Base-by-base conservation (phyloP, 257 asterid genomes). In the Cynanchum wilfordii region DNA sequence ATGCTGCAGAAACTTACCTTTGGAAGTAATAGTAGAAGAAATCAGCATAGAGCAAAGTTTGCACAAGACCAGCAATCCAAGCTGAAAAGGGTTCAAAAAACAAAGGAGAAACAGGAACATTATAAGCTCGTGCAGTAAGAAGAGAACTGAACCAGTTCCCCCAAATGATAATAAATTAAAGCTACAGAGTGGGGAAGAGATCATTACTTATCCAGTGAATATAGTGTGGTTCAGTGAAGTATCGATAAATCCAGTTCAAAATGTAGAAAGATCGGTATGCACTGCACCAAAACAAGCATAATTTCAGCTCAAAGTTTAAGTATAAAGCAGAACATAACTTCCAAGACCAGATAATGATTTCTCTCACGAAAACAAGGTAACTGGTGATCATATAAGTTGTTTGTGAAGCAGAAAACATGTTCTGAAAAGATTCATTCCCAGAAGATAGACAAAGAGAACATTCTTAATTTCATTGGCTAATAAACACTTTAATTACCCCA, bases 201-300 rank as follows among this genome's bases (percentile, higher is more conserved):
- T 51, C 60, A 51, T 36, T 86, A 89, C 97, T 88, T 86, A 91
- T 87, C 97, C 96, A 91, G 79, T 91, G 97, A 62, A 86, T 86
- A 73, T 47, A 91, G 81, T 87, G 94, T 33, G 92, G 89, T 78
- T 91, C 97, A 22, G 97, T 91, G 80, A 91, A 91, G 91, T 84
- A 89, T 85, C 97, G 97, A 79, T 91, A 91, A 71, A 91, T 84
- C 97, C 97, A 91, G 87, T 91, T 91, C 83, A 91, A 80, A 78
- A 91, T 82, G 81, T 91, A 91, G 7, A 91, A 76, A 57, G 86
- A 81, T 57, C 97, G 89, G 85, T 91, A 91, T 47, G 96, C 97
- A 7, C 97, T 89, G 94, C 84, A 80, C 67, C 9, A 75, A 58
- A 55, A 70, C 76, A 83, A 69, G 10, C 51, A 44, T 17, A 24